A percentile compares a stretch with the other conserved stretches of the same genome.
These are phyloP conservation scores for Nothophytophthora sp. DNA, from an alignment of 352 stramenopile genomes.

Conservation along the genomic window DNA sequence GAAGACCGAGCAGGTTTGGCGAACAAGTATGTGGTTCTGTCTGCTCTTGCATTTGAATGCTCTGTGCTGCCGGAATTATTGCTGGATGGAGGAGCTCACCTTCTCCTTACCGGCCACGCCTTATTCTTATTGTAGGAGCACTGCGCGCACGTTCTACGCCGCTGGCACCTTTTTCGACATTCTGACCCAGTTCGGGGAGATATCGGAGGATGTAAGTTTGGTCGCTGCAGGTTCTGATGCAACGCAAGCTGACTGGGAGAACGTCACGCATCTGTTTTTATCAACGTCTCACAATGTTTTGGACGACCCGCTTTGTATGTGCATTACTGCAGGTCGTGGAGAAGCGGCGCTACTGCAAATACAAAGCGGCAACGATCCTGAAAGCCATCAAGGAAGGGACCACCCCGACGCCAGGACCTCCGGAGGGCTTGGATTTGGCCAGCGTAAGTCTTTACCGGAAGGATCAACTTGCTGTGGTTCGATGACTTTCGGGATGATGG, in stretches of 20 bases:
- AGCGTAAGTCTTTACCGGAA: conserved; percentile 21
- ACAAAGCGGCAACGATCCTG: conserved; percentile 95
- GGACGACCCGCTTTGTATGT: not conserved
- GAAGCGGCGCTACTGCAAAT: conserved; percentile 95
- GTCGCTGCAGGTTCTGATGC: conserved; percentile 1
- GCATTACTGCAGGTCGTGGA: conserved; percentile 60
- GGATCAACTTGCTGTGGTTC: not conserved
- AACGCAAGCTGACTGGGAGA: not conserved
- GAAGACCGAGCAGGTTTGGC: conserved; percentile 91
- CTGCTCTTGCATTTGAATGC: too few species aligned
- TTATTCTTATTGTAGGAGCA: conserved; percentile 60
- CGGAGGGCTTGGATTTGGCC: conserved; percentile 45
- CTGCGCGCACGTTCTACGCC: conserved; percentile 96
- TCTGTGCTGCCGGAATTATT: too few species aligned
- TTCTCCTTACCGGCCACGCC: too few species aligned
- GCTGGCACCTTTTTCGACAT: conserved; percentile 97
- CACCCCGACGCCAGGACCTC: conserved; percentile 77
- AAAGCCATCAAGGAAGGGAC: conserved; percentile 95
- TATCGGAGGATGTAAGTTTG: conserved; percentile 68
- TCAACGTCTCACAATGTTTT: not conserved
- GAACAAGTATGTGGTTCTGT: conserved; percentile 69
- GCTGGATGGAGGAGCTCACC: too few species aligned
- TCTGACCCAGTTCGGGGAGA: conserved; percentile 94
- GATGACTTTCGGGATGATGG: too few species aligned
- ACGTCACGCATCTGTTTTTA: not conserved